Conservation (phyloP, 148 eudicot genomes). For the Camellia granthamiana region DNA sequence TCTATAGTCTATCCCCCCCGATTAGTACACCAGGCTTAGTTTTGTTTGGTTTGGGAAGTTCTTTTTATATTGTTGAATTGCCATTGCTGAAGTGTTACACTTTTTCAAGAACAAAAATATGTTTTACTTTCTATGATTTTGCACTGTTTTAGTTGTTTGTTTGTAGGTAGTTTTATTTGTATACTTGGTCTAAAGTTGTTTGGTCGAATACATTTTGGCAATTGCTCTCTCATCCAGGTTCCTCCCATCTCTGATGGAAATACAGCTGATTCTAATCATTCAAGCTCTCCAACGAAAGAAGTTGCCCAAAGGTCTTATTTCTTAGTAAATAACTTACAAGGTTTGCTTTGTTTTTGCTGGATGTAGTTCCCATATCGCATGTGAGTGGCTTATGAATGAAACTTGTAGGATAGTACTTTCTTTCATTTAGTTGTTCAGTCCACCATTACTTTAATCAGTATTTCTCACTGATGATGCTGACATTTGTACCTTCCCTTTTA, state of each 20-base stretch:
- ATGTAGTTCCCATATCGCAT: not conserved
- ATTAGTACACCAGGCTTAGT: too few species aligned
- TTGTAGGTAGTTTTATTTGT: not conserved
- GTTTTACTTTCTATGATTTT: not conserved
- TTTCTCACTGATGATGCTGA: slow-evolving; percentile 15
- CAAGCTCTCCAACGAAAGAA: slow-evolving; percentile 34
- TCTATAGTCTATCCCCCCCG: too few species aligned
- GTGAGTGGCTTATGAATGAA: slow-evolving; percentile 1
- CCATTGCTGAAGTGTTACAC: not conserved
- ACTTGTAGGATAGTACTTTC: not conserved
- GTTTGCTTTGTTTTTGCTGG: not conserved
- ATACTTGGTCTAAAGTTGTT: not conserved
- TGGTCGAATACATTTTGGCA: not conserved
- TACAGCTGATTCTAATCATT: slow-evolving; percentile 36
- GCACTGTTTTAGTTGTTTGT: not conserved
- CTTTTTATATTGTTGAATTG: not conserved
- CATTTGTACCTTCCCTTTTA: slow-evolving; percentile 9
- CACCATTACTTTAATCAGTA: not conserved
- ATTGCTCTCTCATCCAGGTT: slow-evolving; percentile 49
- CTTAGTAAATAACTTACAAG: not conserved
- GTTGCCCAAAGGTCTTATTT: slow-evolving; percentile 50
- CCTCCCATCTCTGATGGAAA: slow-evolving; percentile 44
- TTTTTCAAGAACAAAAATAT: not conserved
- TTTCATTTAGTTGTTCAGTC: not conserved
- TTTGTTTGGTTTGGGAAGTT: too few species aligned